These are phyloP conservation scores for Blumeria hordei DNA, from an alignment of 2,329 filamentous ascomycete genomes.

Conservation along the genomic window DNA sequence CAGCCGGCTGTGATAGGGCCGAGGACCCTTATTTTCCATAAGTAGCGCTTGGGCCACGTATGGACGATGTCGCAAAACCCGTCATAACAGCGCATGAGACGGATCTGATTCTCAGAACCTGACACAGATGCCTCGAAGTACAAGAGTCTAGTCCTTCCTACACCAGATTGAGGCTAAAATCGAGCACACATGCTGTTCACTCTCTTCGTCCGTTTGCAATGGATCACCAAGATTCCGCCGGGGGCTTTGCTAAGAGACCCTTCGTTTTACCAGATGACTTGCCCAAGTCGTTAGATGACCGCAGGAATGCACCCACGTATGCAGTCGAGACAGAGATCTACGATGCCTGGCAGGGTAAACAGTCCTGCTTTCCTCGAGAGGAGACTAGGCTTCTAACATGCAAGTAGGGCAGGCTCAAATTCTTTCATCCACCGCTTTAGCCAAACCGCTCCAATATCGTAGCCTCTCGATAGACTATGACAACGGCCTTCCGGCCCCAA, in stretches of 20 bases:
- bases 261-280: constrained; percentile 54
- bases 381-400: constrained; percentile 5
- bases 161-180: constrained; percentile 5
- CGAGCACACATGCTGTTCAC: constrained; percentile 9
- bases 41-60: neutral
- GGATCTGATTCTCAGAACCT: no score
- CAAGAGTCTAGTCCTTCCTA: neutral
- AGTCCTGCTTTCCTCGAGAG: neutral
- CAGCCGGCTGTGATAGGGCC: no score
- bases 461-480: constrained; percentile 67
- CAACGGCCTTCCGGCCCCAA: constrained; percentile 27
- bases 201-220: constrained; percentile 20
- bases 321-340: constrained; percentile 85
- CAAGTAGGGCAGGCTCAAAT: constrained; percentile 75
- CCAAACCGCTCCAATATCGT: constrained; percentile 60
- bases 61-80: no score
- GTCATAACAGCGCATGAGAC: no score
- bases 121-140: no score
- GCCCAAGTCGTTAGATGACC: constrained; percentile 77
- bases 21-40: no score
- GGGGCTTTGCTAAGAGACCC: constrained; percentile 37
- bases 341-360: constrained; percentile 84
- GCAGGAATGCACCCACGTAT: constrained; percentile 40
- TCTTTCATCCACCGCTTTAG: constrained; percentile 61
- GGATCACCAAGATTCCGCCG: constrained; percentile 29